These are phyloP conservation scores for Entophlyctis luteolus DNA, from an alignment of 192 early-diverging fungal genomes.

Conservation along the genomic window DNA sequence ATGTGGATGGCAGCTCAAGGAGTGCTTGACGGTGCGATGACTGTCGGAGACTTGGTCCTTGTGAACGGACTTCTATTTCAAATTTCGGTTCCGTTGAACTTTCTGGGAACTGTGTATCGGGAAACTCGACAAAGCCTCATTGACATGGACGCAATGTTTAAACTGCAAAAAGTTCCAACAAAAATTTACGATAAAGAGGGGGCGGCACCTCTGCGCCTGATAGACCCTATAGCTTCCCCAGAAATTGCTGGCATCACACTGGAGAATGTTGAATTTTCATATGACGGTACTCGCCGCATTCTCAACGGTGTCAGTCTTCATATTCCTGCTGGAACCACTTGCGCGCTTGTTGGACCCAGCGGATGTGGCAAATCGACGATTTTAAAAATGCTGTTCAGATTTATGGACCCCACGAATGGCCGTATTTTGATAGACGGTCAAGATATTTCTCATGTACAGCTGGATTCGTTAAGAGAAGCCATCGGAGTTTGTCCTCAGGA, in stretches of 20 bases:
- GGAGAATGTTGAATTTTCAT: constrained; percentile 87
- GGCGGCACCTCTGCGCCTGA: constrained; percentile 34
- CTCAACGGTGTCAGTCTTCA: constrained; percentile 68
- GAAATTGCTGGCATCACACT: constrained; percentile 72
- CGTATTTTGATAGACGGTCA: constrained; percentile 82
- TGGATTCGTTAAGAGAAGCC: constrained; percentile 70
- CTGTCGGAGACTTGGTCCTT: constrained; percentile 97
- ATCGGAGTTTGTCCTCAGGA: constrained; percentile 94
- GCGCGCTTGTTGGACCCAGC: constrained; percentile 89
- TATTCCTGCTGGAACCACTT: constrained; percentile 78
- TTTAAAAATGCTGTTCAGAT: constrained; percentile 83
- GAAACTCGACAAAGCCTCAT: constrained; percentile 91
- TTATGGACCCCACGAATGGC: constrained; percentile 83
- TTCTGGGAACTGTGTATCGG: constrained; percentile 94
- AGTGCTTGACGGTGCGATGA: constrained; percentile 73
- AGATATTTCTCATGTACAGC: constrained; percentile 69
- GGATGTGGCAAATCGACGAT: constrained; percentile 80
- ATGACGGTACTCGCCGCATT: constrained; percentile 61
- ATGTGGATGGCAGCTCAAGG: constrained; percentile 95
- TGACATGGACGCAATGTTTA: constrained; percentile 97
- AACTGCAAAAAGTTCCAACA: constrained; percentile 60
- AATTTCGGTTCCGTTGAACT: constrained; percentile 94
- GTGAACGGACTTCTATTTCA: constrained; percentile 98
- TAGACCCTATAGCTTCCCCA: not conserved
- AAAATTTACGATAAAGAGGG: constrained; percentile 36